A percentile compares a stretch with the other conserved stretches of the same genome.
Evolutionary conservation across 108 stramenopile species (phyloP).

Genomic region (Fragilariopsis cylindrus): DNA sequence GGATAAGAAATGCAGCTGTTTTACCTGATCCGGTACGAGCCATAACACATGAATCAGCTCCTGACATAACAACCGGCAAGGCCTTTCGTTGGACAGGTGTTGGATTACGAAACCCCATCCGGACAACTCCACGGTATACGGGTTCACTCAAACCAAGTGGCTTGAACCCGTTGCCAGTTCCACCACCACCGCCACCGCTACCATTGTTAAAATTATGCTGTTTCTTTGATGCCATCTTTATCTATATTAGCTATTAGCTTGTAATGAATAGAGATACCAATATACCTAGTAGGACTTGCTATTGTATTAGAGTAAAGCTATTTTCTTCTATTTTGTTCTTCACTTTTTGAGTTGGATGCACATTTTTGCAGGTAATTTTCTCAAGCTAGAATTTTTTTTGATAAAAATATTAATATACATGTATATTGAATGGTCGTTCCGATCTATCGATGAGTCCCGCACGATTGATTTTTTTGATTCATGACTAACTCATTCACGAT

Average conservation of each 20-base stretch:
- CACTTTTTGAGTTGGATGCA: too few relatives aligned
- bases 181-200: conserved; percentile 26
- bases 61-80: conserved; percentile 88
- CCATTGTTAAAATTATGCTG: not conserved
- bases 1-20: conserved; percentile 94
- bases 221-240: conserved; percentile 8
- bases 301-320: too few relatives aligned
- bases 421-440: too few relatives aligned
- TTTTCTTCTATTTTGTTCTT: too few relatives aligned
- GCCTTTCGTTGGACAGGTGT: conserved; percentile 98
- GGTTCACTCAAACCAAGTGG: conserved; percentile 70
- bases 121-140: conserved; percentile 83
- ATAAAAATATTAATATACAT: too few relatives aligned
- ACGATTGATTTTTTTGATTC: too few relatives aligned
- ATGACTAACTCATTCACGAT: too few relatives aligned
- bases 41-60: conserved; percentile 94
- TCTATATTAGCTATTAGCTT: not conserved
- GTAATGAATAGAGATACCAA: too few relatives aligned
- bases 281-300: too few relatives aligned
- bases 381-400: too few relatives aligned
- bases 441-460: too few relatives aligned
- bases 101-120: conserved; percentile 93
- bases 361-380: too few relatives aligned
- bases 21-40: conserved; percentile 97
- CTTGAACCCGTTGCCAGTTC: conserved; percentile 77